A percentile compares a stretch with the other conserved stretches of the same genome.
phyloP scores from a whole-genome alignment of 2,329 filamentous ascomycete genomes.

The Cladosporium sp. region DNA sequence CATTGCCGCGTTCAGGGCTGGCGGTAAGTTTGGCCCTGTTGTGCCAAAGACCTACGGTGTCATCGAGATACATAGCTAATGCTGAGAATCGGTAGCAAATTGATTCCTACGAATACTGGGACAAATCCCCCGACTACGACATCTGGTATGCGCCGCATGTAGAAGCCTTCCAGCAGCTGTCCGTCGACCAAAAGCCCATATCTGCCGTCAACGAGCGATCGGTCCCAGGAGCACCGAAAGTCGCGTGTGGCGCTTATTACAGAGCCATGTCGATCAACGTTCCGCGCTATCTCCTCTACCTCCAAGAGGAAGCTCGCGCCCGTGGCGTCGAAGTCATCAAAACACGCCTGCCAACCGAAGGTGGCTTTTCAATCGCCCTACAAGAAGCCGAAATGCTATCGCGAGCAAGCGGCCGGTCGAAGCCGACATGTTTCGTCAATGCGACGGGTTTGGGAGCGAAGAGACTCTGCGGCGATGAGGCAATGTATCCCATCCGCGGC shows the following conservation, averaged over 20 bases:
- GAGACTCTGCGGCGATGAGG: slow-evolving; percentile 32
- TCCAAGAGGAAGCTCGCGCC: slow-evolving; percentile 27
- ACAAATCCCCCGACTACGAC: slow-evolving; percentile 16
- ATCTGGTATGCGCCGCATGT: slow-evolving; percentile 40
- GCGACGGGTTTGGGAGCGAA: slow-evolving; percentile 40
- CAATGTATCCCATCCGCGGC: slow-evolving; percentile 41
- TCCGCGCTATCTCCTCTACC: slow-evolving; percentile 34
- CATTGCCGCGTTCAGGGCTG: slow-evolving; percentile 21
- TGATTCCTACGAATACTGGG: slow-evolving; percentile 29
- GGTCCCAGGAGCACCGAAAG: slow-evolving; percentile 18
- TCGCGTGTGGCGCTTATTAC: slow-evolving; percentile 29
- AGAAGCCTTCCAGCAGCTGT: slow-evolving; percentile 28
- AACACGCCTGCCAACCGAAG: slow-evolving; percentile 25
- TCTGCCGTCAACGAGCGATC: slow-evolving; percentile 20
- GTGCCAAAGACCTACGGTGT: too few species aligned
- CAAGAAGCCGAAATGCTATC: slow-evolving; percentile 22
- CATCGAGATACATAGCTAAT: neutral
- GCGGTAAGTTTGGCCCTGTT: slow-evolving; percentile 17
- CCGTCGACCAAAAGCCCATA: slow-evolving; percentile 16
- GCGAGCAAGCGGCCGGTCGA: neutral
- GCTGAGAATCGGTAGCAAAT: neutral
- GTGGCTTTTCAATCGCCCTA: slow-evolving; percentile 29
- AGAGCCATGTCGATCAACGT: slow-evolving; percentile 37
- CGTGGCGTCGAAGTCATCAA: slow-evolving; percentile 29
- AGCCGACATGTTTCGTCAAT: slow-evolving; percentile 37